Base-by-base conservation (phyloP, 352 stramenopile genomes). In the Phytophthora europaea region DNA sequence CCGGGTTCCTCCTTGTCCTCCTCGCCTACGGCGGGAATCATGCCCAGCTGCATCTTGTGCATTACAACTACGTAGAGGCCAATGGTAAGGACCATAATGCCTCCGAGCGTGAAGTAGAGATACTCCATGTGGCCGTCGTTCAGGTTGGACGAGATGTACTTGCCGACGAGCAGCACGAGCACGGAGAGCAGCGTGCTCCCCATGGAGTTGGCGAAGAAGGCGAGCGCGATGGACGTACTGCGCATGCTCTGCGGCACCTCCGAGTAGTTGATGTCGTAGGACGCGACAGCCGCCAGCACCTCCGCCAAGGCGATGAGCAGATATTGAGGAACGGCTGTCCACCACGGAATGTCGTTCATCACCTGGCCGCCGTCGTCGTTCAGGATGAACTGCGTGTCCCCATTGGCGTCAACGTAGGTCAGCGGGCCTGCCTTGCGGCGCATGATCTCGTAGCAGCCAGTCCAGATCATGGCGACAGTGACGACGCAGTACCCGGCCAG, bases 191-290 rank as follows among this genome's bases (percentile, higher is more conserved):
- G 43, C 43, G 43, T 50, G 5, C 40, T 48, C 5, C 40, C 40
- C 40, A 50, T 23, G 40, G 16, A 50, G 40, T 50, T 50, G 40
- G 40, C 40, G 16, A 51, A 51, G 15, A 51, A 51, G 43, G 43
- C 43, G 43, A 51, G 43, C 43, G 43, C 18, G 43, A 51, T 51
- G 43, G 43, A 23, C 18, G 18, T 51, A 18, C 43, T 51, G 43
- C 43, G 18, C 43, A 22, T 51, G 43, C 43, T 51, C 43, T 51
- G 43, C 6, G 43, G 43, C 43, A 51, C 43, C 18, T 51, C 43
- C 43, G 43, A 51, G 43, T 51, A 51, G 43, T 51, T 51, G 18
- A 51, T 51, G 18, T 51, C 43, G 43, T 51, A 51, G n/a, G 43
- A 51, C 43, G 43, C 43, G 43, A 51, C 43, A 18, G 43, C 43